A percentile compares a stretch with the other conserved stretches of the same genome.
Evolutionary conservation across 2,329 filamentous ascomycete genomes (phyloP).

Genomic region (Hymenotorrendiella dingleyae): DNA sequence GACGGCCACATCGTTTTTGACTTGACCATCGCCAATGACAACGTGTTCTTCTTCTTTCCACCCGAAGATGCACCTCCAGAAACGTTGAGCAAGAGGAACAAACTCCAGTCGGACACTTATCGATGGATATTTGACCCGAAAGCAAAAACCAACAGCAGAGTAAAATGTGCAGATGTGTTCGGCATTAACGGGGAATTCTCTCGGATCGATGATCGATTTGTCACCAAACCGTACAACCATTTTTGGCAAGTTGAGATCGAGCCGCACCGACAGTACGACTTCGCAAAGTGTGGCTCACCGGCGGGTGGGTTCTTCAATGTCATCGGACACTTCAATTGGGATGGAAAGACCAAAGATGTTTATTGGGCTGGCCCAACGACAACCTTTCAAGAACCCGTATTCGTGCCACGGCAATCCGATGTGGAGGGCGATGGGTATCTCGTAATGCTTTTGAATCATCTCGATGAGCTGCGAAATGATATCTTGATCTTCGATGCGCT

Average conservation of each 20-base stretch:
- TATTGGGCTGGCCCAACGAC: conserved; percentile 27
- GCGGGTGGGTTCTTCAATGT: conserved; percentile 21
- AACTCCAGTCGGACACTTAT: conserved; percentile 21
- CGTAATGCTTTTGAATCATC: conserved; percentile 29
- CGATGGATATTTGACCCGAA: conserved; percentile 31
- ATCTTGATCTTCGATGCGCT: conserved; percentile 32
- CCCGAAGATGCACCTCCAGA: conserved; percentile 13
- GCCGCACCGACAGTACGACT: conserved; percentile 15
- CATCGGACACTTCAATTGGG: conserved; percentile 20
- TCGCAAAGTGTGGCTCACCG: conserved; percentile 23
- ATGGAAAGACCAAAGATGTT: conserved; percentile 15
- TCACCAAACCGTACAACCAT: conserved; percentile 19
- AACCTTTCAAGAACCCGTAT: conserved; percentile 30
- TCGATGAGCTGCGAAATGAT: conserved; percentile 35
- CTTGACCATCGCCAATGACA: conserved; percentile 17
- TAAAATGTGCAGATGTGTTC: conserved; percentile 13
- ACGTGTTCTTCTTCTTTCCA: conserved; percentile 23
- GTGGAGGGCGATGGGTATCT: conserved; percentile 31
- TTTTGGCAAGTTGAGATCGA: conserved; percentile 23
- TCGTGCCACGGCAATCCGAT: conserved; percentile 23
- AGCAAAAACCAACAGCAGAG: conserved; percentile 15
- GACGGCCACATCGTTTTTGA: conserved; percentile 35
- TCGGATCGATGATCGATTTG: conserved; percentile 19
- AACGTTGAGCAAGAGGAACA: conserved; percentile 23
- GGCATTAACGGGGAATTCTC: conserved; percentile 21